These are phyloP conservation scores for Alternaria incomplexa DNA, from an alignment of 2,329 filamentous ascomycete genomes.

Conservation along the genomic window DNA sequence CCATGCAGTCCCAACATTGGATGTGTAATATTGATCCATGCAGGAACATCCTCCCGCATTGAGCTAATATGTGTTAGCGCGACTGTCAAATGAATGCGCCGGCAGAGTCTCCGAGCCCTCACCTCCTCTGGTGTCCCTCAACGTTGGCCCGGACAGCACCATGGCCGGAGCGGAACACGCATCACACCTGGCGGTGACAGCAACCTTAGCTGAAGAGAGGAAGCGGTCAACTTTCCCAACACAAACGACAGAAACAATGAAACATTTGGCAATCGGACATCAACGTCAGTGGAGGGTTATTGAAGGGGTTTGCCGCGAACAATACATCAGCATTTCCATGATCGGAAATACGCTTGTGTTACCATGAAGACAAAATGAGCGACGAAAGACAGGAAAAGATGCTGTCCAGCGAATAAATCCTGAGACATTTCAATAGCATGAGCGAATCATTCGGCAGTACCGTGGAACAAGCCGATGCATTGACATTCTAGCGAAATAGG, in stretches of 20 bases:
- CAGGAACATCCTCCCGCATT: neutral
- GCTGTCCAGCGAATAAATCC: neutral
- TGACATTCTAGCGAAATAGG: neutral
- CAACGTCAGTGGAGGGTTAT: neutral
- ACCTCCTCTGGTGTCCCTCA: neutral
- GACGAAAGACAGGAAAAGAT: neutral
- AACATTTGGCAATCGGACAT: neutral
- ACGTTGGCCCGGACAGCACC: neutral
- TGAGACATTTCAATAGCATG: neutral
- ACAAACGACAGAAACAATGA: neutral
- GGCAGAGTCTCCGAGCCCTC: neutral
- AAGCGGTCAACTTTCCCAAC: neutral
- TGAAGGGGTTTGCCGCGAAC: neutral
- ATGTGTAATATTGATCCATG: constrained; percentile 3
- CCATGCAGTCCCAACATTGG: neutral
- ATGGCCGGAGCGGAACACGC: neutral
- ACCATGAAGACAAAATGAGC: neutral
- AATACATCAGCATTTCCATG: neutral
- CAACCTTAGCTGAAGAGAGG: neutral
- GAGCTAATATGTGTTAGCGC: neutral
- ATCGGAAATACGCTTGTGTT: neutral
- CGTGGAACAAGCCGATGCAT: neutral
- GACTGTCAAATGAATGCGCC: neutral
- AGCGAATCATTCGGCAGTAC: neutral
- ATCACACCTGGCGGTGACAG: neutral